phyloP scores from a whole-genome alignment of 192 early-diverging fungal species.

The Backusella psychrophila region DNA sequence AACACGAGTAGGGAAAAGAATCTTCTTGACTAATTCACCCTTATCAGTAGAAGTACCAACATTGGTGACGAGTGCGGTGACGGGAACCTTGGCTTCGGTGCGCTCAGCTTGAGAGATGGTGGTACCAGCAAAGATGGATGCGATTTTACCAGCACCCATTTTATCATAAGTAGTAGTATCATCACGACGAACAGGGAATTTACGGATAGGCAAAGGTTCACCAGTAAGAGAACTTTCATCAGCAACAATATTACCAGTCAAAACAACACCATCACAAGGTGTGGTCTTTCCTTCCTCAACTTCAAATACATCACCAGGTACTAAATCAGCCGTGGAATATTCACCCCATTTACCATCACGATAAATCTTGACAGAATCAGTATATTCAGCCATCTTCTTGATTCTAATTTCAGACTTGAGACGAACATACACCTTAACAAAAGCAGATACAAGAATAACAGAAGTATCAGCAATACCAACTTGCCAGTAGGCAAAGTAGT shows the following conservation, averaged over 20 bases:
- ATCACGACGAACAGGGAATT: conserved; percentile 56
- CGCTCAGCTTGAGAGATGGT: conserved; percentile 52
- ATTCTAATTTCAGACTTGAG: conserved; percentile 51
- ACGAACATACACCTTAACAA: conserved; percentile 52
- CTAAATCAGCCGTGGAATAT: conserved; percentile 51
- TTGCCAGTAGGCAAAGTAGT: conserved; percentile 54
- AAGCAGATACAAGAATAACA: conserved; percentile 51
- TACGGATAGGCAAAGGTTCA: conserved; percentile 67
- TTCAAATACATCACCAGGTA: conserved; percentile 73
- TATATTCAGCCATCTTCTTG: conserved; percentile 58
- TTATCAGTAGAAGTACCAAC: conserved; percentile 62
- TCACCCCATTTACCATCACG: conserved; percentile 57
- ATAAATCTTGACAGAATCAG: conserved; percentile 43
- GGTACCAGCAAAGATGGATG: conserved; percentile 58
- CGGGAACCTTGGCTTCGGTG: conserved; percentile 19
- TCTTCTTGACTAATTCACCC: conserved; percentile 65
- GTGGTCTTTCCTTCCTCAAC: conserved; percentile 45
- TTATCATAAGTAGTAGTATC: conserved; percentile 17
- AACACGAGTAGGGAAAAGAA: conserved; percentile 62
- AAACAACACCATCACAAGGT: conserved; percentile 48
- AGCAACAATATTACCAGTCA: conserved; percentile 58
- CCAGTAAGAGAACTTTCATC: conserved; percentile 70
- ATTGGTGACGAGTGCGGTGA: conserved; percentile 51
- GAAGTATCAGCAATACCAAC: conserved; percentile 52
- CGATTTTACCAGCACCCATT: conserved; percentile 41